Conservation (phyloP, 148 eudicot genomes). For the Fagopyrum homotropicum region DNA sequence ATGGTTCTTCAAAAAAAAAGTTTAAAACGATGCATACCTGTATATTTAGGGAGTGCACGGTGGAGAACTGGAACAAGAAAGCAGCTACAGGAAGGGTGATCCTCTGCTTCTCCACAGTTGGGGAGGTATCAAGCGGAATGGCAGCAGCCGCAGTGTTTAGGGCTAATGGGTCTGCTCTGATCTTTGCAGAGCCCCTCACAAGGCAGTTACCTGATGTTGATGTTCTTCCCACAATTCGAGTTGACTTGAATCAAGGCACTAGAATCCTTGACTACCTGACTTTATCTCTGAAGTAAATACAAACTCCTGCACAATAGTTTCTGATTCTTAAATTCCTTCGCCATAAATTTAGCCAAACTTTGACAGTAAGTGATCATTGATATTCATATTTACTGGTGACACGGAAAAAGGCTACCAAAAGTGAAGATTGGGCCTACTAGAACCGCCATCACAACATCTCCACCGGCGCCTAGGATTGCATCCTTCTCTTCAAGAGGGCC, state of each 20-base stretch:
- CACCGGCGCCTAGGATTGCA: conserved; percentile 5
- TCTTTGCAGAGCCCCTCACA: conserved; percentile 8
- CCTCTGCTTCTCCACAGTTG: background rate
- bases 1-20: background rate
- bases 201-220: conserved; percentile 1
- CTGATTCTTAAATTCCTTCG: background rate
- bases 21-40: conserved; percentile 5
- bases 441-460: background rate
- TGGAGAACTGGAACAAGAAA: conserved; percentile 8
- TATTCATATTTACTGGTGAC: background rate
- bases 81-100: conserved; percentile 9
- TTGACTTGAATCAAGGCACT: conserved; percentile 9
- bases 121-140: conserved; percentile 4
- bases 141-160: conserved; percentile 6
- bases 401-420: conserved; percentile 2
- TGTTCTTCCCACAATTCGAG: conserved; percentile 1
- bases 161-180: conserved; percentile 2
- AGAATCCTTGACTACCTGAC: conserved; percentile 10
- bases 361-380: background rate
- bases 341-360: background rate
- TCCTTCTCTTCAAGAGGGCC: conserved; percentile 10
- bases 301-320: background rate
- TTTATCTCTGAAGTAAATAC: conserved; percentile 3
- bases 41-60: conserved; percentile 8
- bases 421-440: conserved; percentile 4